Evolutionary conservation across 331 rosid species (phyloP).

Genomic region (Saraca asoca): DNA sequence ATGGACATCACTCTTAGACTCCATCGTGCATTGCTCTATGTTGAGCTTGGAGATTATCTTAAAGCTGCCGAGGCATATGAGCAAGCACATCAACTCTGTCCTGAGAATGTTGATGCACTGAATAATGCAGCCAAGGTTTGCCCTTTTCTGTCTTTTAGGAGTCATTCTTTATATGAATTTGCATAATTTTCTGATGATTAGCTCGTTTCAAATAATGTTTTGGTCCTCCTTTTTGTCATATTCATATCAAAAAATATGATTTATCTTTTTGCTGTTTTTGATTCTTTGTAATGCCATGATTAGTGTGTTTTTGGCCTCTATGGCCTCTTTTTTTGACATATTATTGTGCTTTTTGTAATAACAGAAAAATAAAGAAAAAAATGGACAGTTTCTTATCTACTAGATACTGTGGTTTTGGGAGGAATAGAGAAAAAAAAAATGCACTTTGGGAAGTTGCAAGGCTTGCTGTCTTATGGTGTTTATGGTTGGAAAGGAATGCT

Average conservation of each 20-base stretch:
- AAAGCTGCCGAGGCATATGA: slow-evolving; percentile 75
- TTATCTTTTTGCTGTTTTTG: slow-evolving; percentile 13
- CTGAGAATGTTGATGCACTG: slow-evolving; percentile 71
- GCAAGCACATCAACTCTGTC: slow-evolving; percentile 58
- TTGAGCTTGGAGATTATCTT: slow-evolving; percentile 65
- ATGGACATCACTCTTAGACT: slow-evolving; percentile 50
- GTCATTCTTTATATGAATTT: slow-evolving; percentile 25
- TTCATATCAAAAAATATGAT: no score
- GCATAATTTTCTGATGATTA: slow-evolving; percentile 17
- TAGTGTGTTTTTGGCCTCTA: slow-evolving; percentile 8
- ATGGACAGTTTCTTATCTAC: no score
- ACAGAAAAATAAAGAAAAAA: no score
- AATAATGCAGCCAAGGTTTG: slow-evolving; percentile 68
- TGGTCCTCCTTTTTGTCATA: neutral
- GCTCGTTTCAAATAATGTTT: neutral
- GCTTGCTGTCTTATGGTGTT: no score
- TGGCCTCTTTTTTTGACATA: neutral
- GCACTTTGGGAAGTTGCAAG: no score
- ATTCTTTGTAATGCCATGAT: neutral
- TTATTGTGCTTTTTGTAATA: no score
- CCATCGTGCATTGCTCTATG: slow-evolving; percentile 63
- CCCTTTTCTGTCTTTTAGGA: slow-evolving; percentile 24
- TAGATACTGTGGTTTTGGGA: no score
- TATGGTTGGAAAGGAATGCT: no score
- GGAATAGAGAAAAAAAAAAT: no score